Base-by-base conservation (phyloP, 2,329 filamentous ascomycete species). In the Trichoderma endophyticum region DNA sequence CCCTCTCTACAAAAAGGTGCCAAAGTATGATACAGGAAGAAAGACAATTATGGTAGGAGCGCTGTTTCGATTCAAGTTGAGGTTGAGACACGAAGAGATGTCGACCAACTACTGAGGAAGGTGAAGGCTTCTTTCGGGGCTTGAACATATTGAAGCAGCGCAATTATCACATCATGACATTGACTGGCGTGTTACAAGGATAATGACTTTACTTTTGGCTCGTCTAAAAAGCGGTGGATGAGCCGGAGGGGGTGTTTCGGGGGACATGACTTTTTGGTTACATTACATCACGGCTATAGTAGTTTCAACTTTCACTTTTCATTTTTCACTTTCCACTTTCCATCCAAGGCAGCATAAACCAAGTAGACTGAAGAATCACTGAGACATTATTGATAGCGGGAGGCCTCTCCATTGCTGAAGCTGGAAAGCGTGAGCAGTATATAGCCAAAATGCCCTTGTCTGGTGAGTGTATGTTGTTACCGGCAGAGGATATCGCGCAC, bases 401-500 rank as follows among this genome's bases (percentile, higher is more conserved):
- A 59, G 54, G 26, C 54, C 54, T 60, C 54, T 43, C 4, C 34
- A 8, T 7, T 21, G 12, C 11, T 32, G 54, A 60, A 9, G 3
- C 24, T 32, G 12, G 2, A 15, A 43, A n/a, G n/a, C 6, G 11
- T 48, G 28, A 14, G 24, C 18, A 59, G 0, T 3, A 57, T 30
- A 18, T 4, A 59, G 32, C 21, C 28, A 48, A 65, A 54, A 28
- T 30, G 28, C 39, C 28, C 43, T 54, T 51, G 18, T 21, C 39
- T 34, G 43, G n/a, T 9, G 28, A 65, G 28, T 26, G 30, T 30
- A 57, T 57, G 48, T 12, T 67, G 48, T 24, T 21, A 15, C 48
- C 11, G n/a, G n/a, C 26, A n/a, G 51, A 59, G 30, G 64, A 67
- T 69, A 54, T 61, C 57, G 66, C 66, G 36, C 57, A 61, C 28